Evolutionary conservation across 345 rosid genomes (phyloP), one percentile per base, ranked within the genome.

Genomic region (Lumnitzera racemosa): DNA sequence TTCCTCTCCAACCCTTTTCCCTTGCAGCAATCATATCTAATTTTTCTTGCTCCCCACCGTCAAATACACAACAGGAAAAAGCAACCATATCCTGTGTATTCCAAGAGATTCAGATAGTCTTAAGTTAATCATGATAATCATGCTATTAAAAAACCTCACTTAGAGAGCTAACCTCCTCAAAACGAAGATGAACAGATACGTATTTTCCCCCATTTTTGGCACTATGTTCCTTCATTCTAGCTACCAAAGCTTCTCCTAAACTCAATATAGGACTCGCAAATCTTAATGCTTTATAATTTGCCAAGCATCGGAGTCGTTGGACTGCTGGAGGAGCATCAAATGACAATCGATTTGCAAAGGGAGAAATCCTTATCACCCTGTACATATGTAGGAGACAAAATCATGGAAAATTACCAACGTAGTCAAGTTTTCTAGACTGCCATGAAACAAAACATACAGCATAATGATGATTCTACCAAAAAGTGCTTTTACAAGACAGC

Each of bases 1-100:
- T 95, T 56, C 96, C 99, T 74, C 77, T 86, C 99, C 99, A 95
- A 66, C 98, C 99, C 72, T 84, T 78, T 76, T 95, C 98, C 77
- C 99, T 83, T 23, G 98, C 99, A 54, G 86, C 95, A 57, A 61
- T 70, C 99, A 95, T 95, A 70, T 90, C 96, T 72, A 64, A 66
- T 57, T 72, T 83, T 83, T 95, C 99, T 71, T 85, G 83, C 65
- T 71, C 77, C 46, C 98, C 99, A 51, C 99, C 99, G 78, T 88
- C 99, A 81, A 88, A 95, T 64, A 95, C 76, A 68, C 99, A 95
- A 70, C 99, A 95, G 63, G 99, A 95, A 76, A 95, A 95, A 74
- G 99, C 99, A 68, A 95, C 99, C 99, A 95, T 90, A 79, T 95
- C 99, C 99, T 95, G 81, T 50, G 68, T 24, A 71, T 24, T 50